Percentiles rank a stretch among this genome's conserved stretches.
These are phyloP conservation scores for Sophora flavescens DNA, from an alignment of 306 rosid genomes.

Conservation along the genomic window DNA sequence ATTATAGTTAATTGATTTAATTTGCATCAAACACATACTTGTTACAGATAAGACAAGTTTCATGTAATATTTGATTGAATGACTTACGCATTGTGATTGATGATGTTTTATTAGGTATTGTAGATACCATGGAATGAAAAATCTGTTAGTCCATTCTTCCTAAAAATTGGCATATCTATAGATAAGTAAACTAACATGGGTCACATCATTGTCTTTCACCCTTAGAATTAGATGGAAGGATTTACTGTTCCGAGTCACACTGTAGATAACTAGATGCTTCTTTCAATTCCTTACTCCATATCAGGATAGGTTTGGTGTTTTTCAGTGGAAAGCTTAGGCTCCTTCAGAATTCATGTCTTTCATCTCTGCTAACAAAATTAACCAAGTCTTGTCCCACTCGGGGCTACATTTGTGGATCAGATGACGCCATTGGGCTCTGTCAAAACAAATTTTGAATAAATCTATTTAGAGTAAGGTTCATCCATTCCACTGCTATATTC, in stretches of 20 bases:
- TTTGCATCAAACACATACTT: constrained; percentile 1
- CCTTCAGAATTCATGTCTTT: neutral
- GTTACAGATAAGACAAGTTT: neutral
- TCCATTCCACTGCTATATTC: neutral
- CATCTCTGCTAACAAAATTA: neutral
- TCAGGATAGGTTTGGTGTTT: too few species aligned
- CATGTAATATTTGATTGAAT: constrained; percentile 2
- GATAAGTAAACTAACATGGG: neutral
- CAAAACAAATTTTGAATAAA: neutral
- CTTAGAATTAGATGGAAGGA: too few species aligned
- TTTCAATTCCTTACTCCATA: too few species aligned
- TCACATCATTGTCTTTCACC: neutral
- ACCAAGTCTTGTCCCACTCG: neutral
- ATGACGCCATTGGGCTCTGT: neutral
- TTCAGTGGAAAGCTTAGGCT: neutral
- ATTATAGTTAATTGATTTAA: constrained; percentile 7
- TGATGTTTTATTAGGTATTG: constrained; percentile 11
- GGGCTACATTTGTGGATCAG: neutral
- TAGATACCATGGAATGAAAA: constrained; percentile 10
- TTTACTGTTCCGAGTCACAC: too few species aligned
- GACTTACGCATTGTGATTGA: neutral
- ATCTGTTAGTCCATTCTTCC: constrained; percentile 3
- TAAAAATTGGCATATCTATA: neutral
- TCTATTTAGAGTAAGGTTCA: neutral
- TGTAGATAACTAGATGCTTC: too few species aligned